A percentile compares a stretch with the other conserved stretches of the same genome.
Conservation (phyloP, 2,329 filamentous ascomycete genomes). For the Fusarium illudens region DNA sequence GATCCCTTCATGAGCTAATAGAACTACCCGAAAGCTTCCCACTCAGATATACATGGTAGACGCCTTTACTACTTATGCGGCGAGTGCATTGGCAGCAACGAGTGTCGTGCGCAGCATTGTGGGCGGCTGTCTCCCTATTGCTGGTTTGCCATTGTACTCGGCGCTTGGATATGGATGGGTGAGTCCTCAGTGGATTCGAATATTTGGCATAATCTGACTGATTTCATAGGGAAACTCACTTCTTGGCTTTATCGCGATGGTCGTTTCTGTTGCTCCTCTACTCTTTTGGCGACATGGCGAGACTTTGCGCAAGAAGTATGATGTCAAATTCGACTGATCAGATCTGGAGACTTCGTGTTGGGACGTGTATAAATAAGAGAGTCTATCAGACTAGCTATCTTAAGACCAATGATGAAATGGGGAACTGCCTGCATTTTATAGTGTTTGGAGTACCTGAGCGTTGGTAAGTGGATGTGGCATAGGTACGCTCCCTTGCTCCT, state of each 20-base stretch:
- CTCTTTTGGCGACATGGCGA: slow-evolving; percentile 14
- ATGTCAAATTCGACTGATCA: slow-evolving; percentile 6
- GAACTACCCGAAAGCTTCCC: background rate
- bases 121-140: slow-evolving; percentile 7
- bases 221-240: background rate
- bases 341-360: no score
- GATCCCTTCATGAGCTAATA: background rate
- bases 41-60: slow-evolving; percentile 23
- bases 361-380: no score
- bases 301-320: slow-evolving; percentile 2
- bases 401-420: no score
- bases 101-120: slow-evolving; percentile 16
- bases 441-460: no score
- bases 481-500: no score
- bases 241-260: slow-evolving; percentile 5
- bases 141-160: slow-evolving; percentile 4
- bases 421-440: no score
- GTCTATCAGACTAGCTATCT: no score
- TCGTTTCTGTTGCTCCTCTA: slow-evolving; percentile 6
- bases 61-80: slow-evolving; percentile 10
- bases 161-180: slow-evolving; percentile 18
- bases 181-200: fast-evolving
- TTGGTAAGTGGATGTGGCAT: no score
- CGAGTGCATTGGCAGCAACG: slow-evolving; percentile 12
- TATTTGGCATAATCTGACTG: background rate